These are phyloP conservation scores for Populus hybrid DNA, from an alignment of 441 rosid genomes.

Conservation along the genomic window DNA sequence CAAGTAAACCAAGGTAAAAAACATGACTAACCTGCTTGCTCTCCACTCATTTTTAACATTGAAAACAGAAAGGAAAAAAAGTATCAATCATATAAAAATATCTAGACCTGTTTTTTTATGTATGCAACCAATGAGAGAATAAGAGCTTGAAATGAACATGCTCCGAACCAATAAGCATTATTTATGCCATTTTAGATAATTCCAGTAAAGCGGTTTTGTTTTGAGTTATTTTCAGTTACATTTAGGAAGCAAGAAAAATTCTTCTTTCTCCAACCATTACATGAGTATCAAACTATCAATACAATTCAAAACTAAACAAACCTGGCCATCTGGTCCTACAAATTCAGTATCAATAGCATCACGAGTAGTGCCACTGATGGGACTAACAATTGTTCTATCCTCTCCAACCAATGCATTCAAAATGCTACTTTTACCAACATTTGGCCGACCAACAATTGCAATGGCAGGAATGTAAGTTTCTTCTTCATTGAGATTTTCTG, in stretches of 20 bases:
- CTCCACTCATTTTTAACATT: background rate
- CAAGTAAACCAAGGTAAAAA: background rate
- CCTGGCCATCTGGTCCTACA: constrained; percentile 86
- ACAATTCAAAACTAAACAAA: constrained; percentile 22
- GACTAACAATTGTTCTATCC: constrained; percentile 97
- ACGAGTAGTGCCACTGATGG: constrained; percentile 96
- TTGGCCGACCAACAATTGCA: constrained; percentile 94
- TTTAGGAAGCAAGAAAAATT: background rate
- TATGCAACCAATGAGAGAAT: background rate
- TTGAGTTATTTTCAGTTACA: too few relatives aligned
- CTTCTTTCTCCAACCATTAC: background rate
- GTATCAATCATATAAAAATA: background rate
- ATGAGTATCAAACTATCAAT: background rate
- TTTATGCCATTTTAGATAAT: background rate
- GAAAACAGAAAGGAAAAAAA: background rate
- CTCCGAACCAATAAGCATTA: background rate
- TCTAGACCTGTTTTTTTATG: background rate
- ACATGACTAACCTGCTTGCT: background rate
- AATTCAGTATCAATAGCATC: constrained; percentile 97
- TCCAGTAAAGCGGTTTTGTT: background rate
- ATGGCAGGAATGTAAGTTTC: constrained; percentile 20
- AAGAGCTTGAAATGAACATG: background rate
- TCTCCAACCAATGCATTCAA: constrained; percentile 95
- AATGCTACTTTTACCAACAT: constrained; percentile 98
- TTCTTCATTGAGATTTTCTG: background rate